These are phyloP conservation scores for Ajuga chamaepitys DNA, from an alignment of 257 asterid genomes.

Conservation along the genomic window DNA sequence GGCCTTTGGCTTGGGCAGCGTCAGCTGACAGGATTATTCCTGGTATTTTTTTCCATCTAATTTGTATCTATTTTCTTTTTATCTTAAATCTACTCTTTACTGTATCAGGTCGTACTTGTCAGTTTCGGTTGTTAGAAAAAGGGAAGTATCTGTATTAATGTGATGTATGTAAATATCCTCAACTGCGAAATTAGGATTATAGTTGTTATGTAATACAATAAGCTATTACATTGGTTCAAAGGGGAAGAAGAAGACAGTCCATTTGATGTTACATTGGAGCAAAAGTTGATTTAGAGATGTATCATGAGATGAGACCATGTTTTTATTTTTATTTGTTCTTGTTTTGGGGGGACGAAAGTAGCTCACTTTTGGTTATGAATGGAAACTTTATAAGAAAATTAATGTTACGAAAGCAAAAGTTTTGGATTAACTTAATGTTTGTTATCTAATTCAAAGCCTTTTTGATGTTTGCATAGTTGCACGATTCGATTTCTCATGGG, in stretches of 20 bases:
- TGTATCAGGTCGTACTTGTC: too few relatives aligned
- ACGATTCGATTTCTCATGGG: slow-evolving; percentile 86
- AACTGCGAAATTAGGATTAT: not conserved
- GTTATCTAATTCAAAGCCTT: slow-evolving; percentile 3
- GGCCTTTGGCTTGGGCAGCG: too few relatives aligned
- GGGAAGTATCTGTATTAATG: not conserved
- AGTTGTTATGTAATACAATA: not conserved
- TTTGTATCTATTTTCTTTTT: too few relatives aligned
- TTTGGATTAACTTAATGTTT: not conserved
- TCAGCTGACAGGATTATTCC: too few relatives aligned
- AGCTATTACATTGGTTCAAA: not conserved
- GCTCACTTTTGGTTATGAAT: not conserved
- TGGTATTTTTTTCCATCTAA: too few relatives aligned
- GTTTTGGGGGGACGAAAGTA: too few relatives aligned
- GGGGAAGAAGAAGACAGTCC: not conserved
- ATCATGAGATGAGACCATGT: not conserved
- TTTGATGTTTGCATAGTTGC: slow-evolving; percentile 48
- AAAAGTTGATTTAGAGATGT: not conserved
- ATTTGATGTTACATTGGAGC: not conserved
- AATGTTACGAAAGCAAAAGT: not conserved
- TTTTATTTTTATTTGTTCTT: not conserved
- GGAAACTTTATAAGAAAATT: not conserved
- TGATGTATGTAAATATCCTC: not conserved
- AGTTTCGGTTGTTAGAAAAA: not conserved
- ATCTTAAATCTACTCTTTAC: too few relatives aligned